Conservation (phyloP, 73 alveolate genomes). For the Breviolum minutum region DNA sequence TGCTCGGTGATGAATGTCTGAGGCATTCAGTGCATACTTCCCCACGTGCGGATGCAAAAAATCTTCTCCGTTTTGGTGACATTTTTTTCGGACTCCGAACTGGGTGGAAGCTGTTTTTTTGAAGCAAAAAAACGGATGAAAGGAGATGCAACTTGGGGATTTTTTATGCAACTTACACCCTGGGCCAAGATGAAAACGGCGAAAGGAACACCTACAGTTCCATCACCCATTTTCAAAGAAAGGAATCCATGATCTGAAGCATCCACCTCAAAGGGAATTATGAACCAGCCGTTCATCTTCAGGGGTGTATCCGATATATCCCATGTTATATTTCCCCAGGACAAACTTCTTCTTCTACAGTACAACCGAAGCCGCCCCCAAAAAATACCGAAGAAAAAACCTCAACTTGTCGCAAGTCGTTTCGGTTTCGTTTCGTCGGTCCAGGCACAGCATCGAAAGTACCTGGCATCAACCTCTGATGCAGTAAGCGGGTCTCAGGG, state of each 20-base stretch:
- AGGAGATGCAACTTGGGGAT: not conserved
- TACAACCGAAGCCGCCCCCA: no score
- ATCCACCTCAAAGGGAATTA: no score
- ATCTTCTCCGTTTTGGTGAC: not conserved
- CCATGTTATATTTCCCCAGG: not conserved
- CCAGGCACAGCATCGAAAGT: constrained; percentile 78
- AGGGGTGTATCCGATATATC: no score
- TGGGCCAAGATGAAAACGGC: no score
- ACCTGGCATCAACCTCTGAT: constrained; percentile 84
- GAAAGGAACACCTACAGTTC: no score
- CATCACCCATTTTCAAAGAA: no score
- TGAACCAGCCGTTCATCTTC: no score
- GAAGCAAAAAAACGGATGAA: not conserved
- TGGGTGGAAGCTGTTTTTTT: not conserved
- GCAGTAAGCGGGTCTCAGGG: constrained; percentile 53
- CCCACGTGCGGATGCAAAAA: constrained; percentile 31
- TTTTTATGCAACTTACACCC: not conserved
- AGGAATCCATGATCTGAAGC: no score
- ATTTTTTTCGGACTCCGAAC: no score
- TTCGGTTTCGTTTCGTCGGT: not conserved
- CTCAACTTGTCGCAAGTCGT: no score
- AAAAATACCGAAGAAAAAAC: no score
- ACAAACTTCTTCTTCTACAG: not conserved
- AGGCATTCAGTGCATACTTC: constrained; percentile 52
- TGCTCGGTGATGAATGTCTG: not conserved